These are phyloP conservation scores for Raddia distichophylla DNA, from an alignment of 176 grass and related monocot genomes.

Conservation along the genomic window DNA sequence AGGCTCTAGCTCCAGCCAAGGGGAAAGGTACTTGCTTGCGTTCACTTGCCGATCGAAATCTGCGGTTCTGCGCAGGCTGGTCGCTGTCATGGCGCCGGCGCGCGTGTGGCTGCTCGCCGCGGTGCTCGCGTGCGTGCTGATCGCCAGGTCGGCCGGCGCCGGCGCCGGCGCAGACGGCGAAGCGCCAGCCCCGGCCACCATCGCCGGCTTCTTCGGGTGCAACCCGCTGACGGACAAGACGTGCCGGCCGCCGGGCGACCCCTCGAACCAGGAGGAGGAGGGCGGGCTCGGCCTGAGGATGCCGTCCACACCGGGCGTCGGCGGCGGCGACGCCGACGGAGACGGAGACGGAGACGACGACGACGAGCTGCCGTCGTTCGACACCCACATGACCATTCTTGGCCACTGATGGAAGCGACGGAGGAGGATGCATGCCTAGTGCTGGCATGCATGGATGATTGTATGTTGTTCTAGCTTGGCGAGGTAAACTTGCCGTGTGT, in stretches of 20 bases:
- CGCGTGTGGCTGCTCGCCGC: slow-evolving; percentile 38
- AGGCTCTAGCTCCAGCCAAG: not conserved
- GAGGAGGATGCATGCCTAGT: not conserved
- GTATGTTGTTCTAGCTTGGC: not conserved
- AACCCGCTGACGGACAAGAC: slow-evolving; percentile 46
- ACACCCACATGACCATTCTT: slow-evolving; percentile 48
- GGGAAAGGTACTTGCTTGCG: not conserved
- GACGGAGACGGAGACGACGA: slow-evolving; percentile 31
- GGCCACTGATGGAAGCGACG: slow-evolving; percentile 45
- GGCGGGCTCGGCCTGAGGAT: slow-evolving; percentile 27
- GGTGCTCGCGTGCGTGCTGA: slow-evolving; percentile 28
- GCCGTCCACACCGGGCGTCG: not conserved
- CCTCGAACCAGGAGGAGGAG: slow-evolving; percentile 57
- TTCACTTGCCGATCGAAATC: not conserved
- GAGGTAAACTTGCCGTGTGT: not conserved
- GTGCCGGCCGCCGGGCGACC: slow-evolving; percentile 51
- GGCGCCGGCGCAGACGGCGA: not conserved
- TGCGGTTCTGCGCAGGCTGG: not conserved
- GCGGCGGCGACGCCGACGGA: not conserved
- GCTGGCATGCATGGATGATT: not conserved
- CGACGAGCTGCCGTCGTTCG: slow-evolving; percentile 53
- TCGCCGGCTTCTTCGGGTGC: slow-evolving; percentile 6
- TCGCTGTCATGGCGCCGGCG: slow-evolving; percentile 20
- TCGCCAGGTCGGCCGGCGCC: not conserved
- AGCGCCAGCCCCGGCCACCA: not conserved